Base-by-base conservation (phyloP, 441 rosid species). In the Theobroma grandiflorum region DNA sequence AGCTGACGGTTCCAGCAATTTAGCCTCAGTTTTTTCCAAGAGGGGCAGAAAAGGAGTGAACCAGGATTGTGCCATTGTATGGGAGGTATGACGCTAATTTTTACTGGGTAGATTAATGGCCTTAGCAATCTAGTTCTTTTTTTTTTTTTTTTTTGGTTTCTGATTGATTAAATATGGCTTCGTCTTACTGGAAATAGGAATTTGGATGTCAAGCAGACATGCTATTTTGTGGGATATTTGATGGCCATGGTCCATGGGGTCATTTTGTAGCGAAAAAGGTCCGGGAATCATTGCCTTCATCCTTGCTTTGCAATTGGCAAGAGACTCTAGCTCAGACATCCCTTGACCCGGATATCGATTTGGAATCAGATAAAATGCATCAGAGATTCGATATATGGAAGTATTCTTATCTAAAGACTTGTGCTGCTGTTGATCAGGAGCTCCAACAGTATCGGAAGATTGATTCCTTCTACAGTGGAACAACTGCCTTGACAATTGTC, bases 241-340 rank as follows among this genome's bases (percentile, higher is more conserved):
- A 96, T 76, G 98, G 99, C 74, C 99, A 95, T 42, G 99, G 98
- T 76, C 91, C 91, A 0, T 95, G 99, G 98, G 99, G 99, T 15
- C 99, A 96, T 83, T 95, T 76, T 43, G 99, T 96, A 42, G 89
- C 99, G 2, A 95, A 95, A 79, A 91, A 80, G 87, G 98, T 96
- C 52, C 82, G 97, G 15, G 89, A 96, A 79, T 88, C 95, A 1
- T 84, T 96, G 95, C 95, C 95, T 47, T 40, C 88, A 16, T 86
- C 86, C 53, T 79, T 96, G 80, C 89, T 96, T 66, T 87, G 90
- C 78, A 88, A 90, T 81, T 93, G 97, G 99, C 98, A 95, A 84
- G 97, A 93, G 86, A 84, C 89, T 77, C 86, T 93, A 16, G 89
- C 92, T 79, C 88, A 85, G 62, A 72, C 88, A 47, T 87, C 91